phyloP scores from a whole-genome alignment of 352 stramenopile genomes.

The Globisporangium radiosum region DNA sequence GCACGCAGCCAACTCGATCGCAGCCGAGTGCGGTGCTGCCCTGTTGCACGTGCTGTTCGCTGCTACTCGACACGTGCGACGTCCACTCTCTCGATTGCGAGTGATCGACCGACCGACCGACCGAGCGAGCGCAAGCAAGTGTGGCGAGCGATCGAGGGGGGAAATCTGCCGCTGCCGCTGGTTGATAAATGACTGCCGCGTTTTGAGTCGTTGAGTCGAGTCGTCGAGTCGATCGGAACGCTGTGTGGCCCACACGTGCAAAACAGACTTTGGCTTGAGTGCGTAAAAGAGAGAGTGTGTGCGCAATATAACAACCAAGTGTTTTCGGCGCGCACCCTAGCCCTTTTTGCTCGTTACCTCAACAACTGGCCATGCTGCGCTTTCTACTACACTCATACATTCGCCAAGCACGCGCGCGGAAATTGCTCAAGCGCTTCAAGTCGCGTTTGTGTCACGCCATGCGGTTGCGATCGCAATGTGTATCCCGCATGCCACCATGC shows the following conservation, averaged over 20 bases:
- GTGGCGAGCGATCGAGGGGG: background rate
- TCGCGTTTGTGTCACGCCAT: background rate
- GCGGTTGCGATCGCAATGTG: too few species aligned
- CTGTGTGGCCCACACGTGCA: background rate
- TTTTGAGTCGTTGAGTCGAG: too few species aligned
- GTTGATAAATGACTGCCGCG: background rate
- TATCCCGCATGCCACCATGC: too few species aligned
- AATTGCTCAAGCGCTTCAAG: background rate
- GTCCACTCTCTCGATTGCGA: background rate
- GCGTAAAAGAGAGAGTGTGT: background rate
- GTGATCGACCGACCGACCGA: background rate
- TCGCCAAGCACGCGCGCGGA: background rate
- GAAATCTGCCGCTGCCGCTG: constrained; percentile 1
- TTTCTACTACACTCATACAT: background rate
- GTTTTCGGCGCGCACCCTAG: background rate
- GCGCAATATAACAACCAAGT: background rate
- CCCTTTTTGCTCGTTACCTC: background rate
- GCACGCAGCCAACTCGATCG: background rate
- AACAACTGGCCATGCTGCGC: background rate
- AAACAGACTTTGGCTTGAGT: background rate
- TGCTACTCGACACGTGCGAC: background rate
- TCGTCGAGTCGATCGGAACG: too few species aligned
- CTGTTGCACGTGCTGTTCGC: too few species aligned
- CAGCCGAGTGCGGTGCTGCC: too few species aligned
- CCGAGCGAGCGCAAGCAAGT: background rate